Base-by-base conservation (phyloP, 441 rosid genomes). In the Biscutella laevigata region DNA sequence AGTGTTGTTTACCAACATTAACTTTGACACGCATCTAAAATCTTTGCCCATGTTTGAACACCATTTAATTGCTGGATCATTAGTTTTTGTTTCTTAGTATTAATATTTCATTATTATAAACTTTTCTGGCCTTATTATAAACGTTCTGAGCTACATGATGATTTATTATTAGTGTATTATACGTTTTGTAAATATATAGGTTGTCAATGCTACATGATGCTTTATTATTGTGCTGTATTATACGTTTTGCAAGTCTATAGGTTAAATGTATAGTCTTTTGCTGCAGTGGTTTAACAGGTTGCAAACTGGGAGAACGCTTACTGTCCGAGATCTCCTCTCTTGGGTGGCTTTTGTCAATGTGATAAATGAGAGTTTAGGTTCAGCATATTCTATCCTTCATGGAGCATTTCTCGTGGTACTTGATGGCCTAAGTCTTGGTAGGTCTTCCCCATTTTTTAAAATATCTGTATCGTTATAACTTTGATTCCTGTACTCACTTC, bases 361-460 rank as follows among this genome's bases (percentile, higher is more conserved):
- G 42, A 76, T 85, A 19, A 72, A 64, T 63, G 72, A 56, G 74
- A 69, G 69, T 66, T 70, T 94, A 59, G 94, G 79, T 71, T 62
- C 77, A 48, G 78, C 74, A 57, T 57, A 59, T 72, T 84, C 95
- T 20, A 74, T 84, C 45, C 71, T 86, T 49, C 99, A 94, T 64
- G 99, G 99, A 44, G 82, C 81, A 67, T 94, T 89, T 74, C 99
- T 94, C 58, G 83, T 83, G 75, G 70, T 94, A 74, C 94, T 94
- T 56, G 99, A 89, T 79, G 99, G 99, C 52, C 54, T 94, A 47
- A 77, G 87, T 74, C 71, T 94, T 73, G 99, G 98, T 90, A 78
- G 21, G 66, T 51, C 26, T 51, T 49, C 39, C 7, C 28, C 28
- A 15, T 22, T 6, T 60, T 30, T 39, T 20, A 7, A 49, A 10